Conservation (phyloP, 129 eudicot species). For the Centaurea solstitialis region DNA sequence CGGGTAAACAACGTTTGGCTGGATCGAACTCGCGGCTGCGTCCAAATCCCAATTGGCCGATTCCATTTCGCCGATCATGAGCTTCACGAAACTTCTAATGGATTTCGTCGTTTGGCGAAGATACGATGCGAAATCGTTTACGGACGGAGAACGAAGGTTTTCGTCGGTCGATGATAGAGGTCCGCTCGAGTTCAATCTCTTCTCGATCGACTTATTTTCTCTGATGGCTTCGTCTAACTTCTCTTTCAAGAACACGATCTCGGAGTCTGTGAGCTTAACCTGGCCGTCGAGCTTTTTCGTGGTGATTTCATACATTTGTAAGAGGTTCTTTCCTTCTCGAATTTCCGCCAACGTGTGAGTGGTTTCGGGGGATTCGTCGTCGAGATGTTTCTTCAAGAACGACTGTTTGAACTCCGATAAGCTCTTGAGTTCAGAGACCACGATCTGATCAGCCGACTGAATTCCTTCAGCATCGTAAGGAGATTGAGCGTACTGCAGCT, state of each 20-base stretch:
- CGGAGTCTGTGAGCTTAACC: constrained; percentile 68
- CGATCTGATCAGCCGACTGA: constrained; percentile 65
- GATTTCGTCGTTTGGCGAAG: constrained; percentile 57
- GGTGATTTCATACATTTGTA: constrained; percentile 56
- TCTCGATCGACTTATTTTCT: constrained; percentile 63
- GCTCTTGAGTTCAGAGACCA: constrained; percentile 69
- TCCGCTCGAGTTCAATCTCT: constrained; percentile 68
- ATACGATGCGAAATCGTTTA: constrained; percentile 45
- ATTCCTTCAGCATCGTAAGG: constrained; percentile 86
- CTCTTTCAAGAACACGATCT: constrained; percentile 69
- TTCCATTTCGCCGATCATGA: constrained; percentile 67
- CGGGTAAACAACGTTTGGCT: constrained; percentile 55
- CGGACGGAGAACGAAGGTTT: constrained; percentile 41
- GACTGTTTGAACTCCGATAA: constrained; percentile 70
- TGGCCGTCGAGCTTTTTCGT: constrained; percentile 63
- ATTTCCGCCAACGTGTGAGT: constrained; percentile 51
- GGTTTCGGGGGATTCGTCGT: constrained; percentile 52
- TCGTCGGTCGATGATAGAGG: constrained; percentile 35
- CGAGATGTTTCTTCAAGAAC: constrained; percentile 66
- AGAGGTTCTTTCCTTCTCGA: constrained; percentile 63
- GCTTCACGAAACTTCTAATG: constrained; percentile 49
- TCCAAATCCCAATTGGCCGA: constrained; percentile 76
- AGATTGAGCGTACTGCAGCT: constrained; percentile 69
- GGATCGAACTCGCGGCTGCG: constrained; percentile 63
- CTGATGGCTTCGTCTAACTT: constrained; percentile 51